Evolutionary conservation across 345 rosid genomes (phyloP).

Genomic region (Mallotus nudiflorus): DNA sequence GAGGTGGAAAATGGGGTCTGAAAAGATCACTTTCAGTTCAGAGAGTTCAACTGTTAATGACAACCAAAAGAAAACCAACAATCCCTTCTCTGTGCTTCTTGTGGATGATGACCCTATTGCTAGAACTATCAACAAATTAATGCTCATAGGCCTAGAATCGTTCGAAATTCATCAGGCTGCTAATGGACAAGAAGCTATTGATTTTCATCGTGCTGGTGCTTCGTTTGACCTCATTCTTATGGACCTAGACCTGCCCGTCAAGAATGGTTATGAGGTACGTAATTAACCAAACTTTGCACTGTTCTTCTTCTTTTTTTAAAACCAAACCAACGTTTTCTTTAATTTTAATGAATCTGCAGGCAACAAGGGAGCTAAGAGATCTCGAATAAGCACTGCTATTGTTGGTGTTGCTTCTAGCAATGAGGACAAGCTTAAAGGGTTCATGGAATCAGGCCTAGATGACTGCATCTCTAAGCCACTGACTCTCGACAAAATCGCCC

Average conservation of each 20-base stretch:
- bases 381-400: constrained; percentile 22
- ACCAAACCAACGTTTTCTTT: no score
- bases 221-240: constrained; percentile 42
- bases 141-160: constrained; percentile 12
- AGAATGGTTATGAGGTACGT: constrained; percentile 46
- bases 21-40: background rate
- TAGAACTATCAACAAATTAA: constrained; percentile 16
- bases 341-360: no score
- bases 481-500: background rate
- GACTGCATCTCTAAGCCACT: constrained; percentile 38
- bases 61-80: background rate
- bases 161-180: constrained; percentile 20
- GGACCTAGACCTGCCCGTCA: constrained; percentile 48
- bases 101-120: constrained; percentile 36
- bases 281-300: no score
- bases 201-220: constrained; percentile 29
- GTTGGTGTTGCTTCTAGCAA: constrained; percentile 37
- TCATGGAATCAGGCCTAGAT: constrained; percentile 38
- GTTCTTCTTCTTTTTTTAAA: no score
- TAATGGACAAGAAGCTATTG: constrained; percentile 42
- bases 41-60: constrained; percentile 4
- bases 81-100: constrained; percentile 24
- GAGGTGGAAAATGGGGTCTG: background rate
- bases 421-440: constrained; percentile 5
- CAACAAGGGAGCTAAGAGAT: background rate